Evolutionary conservation across 495 filamentous ascomycete genomes (phyloP), one percentile per base, ranked within the genome.

Genomic region (Hypoxylon intermedium): DNA sequence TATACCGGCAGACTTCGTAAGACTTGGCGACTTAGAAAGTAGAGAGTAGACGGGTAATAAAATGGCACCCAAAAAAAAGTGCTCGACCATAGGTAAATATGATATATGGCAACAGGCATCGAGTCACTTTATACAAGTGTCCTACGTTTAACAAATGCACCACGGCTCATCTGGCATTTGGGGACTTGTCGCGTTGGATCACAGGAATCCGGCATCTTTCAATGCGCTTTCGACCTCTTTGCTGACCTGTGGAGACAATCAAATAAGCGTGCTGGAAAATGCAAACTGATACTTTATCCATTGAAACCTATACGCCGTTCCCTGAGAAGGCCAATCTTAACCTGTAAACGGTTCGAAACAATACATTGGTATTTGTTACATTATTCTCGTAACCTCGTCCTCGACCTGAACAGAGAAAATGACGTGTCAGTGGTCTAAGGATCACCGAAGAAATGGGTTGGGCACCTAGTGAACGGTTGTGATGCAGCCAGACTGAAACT

Each of bases 381-480:
- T 92, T 77, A 97, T 90, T 82, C 92, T 96, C 62, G 91, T 94
- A 74, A 97, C 86, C 74, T 96, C 92, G 79, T 95, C 92, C 80
- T 95, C 91, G 78, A 94, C 90, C 92, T 96, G 86, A 79, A 72
- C 69, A 62, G 53, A 65, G 65, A 71, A 72, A 75, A 55, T 71
- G 55, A 56, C 58, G 74, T 73, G 83, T 89, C 86, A 89, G 84
- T 80, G 67, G 65, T 63, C 61, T 59, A 41, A 63, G 75, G 68
- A 71, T 71, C 42, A 37, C 48, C 37, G 45, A 60, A 60, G 24
- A 55, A 55, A 60, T 53, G 48, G 23, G 40, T 31, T 20, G 58
- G 37, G 21, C 30, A 43, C 19, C 37, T 53, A 38, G 19, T 30
- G 23, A 40, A 36, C 28, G 9, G 33, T 30, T 18, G 9, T 6